phyloP scores from a whole-genome alignment of 108 stramenopile genomes.

The Cylindrotheca closterium region DNA sequence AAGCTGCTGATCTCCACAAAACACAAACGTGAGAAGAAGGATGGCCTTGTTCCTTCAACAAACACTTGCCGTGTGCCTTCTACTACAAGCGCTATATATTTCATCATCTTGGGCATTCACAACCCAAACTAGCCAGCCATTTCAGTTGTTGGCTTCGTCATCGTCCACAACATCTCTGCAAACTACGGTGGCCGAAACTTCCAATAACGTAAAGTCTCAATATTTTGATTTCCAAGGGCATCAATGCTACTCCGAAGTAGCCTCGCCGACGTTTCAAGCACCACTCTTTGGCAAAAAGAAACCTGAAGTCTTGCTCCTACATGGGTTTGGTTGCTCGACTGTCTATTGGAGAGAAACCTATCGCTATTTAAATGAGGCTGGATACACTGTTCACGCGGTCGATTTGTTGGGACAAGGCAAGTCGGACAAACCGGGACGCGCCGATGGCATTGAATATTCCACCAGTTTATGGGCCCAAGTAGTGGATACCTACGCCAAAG shows the following conservation, averaged over 20 bases:
- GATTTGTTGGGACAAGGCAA: slow-evolving; percentile 65
- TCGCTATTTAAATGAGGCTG: slow-evolving; percentile 26
- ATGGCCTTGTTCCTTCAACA: no score
- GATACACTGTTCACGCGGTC: slow-evolving; percentile 62
- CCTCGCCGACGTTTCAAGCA: not conserved
- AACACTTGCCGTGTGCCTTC: no score
- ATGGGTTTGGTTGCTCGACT: slow-evolving; percentile 70
- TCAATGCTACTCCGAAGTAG: slow-evolving; percentile 21
- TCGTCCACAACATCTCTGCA: no score
- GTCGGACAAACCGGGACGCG: slow-evolving; percentile 48
- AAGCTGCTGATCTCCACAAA: no score
- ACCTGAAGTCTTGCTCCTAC: slow-evolving; percentile 46
- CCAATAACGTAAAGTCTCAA: not conserved
- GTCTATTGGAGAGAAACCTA: slow-evolving; percentile 65
- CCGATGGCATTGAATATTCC: slow-evolving; percentile 45
- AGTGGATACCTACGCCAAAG: slow-evolving; percentile 55
- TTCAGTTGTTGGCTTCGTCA: no score
- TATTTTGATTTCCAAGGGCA: slow-evolving; percentile 29
- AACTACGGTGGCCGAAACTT: no score
- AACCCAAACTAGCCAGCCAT: no score
- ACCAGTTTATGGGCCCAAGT: slow-evolving; percentile 65
- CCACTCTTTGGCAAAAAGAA: slow-evolving; percentile 3
- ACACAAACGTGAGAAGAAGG: no score
- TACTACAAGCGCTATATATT: no score
- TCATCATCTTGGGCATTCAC: no score